Base-by-base conservation (phyloP, 2,329 filamentous ascomycete species). In the Claviceps citrina region DNA sequence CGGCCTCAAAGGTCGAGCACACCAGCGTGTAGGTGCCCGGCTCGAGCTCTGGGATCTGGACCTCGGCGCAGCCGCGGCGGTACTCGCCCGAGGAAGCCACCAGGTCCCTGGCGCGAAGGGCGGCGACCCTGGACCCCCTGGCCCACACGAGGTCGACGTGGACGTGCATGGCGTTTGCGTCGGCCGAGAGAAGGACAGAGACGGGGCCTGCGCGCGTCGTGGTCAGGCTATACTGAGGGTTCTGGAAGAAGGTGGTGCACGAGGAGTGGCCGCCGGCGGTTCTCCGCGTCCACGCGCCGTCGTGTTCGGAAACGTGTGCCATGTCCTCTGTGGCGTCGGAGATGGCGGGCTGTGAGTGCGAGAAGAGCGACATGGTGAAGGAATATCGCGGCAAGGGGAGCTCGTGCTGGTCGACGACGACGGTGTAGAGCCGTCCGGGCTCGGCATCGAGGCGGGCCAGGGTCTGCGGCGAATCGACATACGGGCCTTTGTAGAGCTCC, bases 401-500 rank as follows among this genome's bases (percentile, higher is more conserved):
- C 28, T 81, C 78, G 51, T 93, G 79, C 50, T 93, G 81, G 13
- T 85, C 80, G 22, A 86, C 67, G 7, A 87, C 83, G 5, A 83
- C 64, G 1, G 69, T 73, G 48, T 71, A 72, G 4, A 54, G 51
- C 34, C 57, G 63, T n/a, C 55, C 56, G 4, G 64, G 61, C 25
- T 49, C 48, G 5, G 56, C 49, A 9, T 56, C 47, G 3, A 93
- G 70, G 43, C 81, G 78, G 33, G 93, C 75, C 7, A 98, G 73
- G 0, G 84, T 93, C 57, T 96, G 93, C 1, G 86, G 86, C 2
- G 87, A 93, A 59, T 95, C 89, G 26, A 96, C 85, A 46, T 84
- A 94, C n/a, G 84, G 83, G 0, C 81, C 82, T 27, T 81, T 76
- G 50, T 84, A 76, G 0, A 83, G 57, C 19, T 78, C 73, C 6